A percentile compares a stretch with the other conserved stretches of the same genome.
Conservation (phyloP, 768 basidiomycete species). For the Russula earlei region DNA sequence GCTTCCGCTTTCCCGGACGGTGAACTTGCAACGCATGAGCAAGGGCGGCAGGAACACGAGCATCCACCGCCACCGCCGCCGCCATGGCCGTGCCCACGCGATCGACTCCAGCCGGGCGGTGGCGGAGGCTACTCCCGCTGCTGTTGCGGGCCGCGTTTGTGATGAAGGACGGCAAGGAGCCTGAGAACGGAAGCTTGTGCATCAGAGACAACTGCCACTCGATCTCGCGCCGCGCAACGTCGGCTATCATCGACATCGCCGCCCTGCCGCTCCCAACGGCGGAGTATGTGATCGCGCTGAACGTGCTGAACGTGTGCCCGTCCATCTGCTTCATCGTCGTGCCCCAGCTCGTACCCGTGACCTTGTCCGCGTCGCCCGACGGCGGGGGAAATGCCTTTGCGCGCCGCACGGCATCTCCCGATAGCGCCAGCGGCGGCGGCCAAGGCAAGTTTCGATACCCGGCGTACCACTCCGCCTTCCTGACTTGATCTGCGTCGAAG, state of each 20-base stretch:
- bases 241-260: slow-evolving; percentile 2
- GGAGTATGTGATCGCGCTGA: background rate
- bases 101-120: too few species aligned
- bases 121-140: too few species aligned
- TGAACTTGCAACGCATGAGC: too few species aligned
- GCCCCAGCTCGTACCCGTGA: background rate
- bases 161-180: background rate
- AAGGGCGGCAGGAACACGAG: too few species aligned
- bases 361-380: background rate
- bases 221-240: slow-evolving; percentile 3
- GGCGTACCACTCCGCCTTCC: slow-evolving; percentile 6
- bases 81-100: too few species aligned
- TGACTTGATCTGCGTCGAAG: slow-evolving; percentile 12
- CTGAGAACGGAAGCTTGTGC: background rate
- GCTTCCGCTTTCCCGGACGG: background rate
- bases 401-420: background rate
- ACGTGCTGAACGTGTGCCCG: slow-evolving; percentile 1
- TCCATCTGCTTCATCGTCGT: background rate
- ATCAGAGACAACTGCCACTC: slow-evolving; percentile 7
- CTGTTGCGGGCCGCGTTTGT: too few species aligned
- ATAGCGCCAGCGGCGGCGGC: background rate
- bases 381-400: background rate
- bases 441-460: background rate
- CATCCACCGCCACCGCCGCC: too few species aligned
- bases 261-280: background rate